These are phyloP conservation scores for Craterostigma plantagineum DNA, from an alignment of 257 asterid genomes.

Conservation along the genomic window DNA sequence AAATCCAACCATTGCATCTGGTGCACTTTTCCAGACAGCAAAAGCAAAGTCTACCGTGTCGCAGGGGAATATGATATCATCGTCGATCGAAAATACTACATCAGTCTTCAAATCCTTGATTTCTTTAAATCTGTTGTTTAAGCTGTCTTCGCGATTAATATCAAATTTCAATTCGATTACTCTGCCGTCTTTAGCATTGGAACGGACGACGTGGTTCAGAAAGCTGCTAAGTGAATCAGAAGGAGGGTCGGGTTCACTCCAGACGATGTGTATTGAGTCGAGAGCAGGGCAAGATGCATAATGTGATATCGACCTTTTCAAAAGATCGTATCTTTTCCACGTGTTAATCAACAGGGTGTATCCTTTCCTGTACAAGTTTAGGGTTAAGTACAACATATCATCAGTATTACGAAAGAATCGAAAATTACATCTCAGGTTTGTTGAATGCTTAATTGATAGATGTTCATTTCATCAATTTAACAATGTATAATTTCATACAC, in stretches of 20 bases:
- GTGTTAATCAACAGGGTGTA: constrained; percentile 70
- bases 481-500: too few species aligned
- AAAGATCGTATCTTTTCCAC: constrained; percentile 82
- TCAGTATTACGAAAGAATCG: constrained; percentile 1
- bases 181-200: constrained; percentile 27
- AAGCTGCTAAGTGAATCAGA: constrained; percentile 35
- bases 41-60: constrained; percentile 53
- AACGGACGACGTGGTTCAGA: constrained; percentile 26
- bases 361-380: constrained; percentile 41
- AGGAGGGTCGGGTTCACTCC: constrained; percentile 82
- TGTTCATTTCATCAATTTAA: not conserved
- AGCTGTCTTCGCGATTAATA: constrained; percentile 59
- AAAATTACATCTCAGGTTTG: too few species aligned
- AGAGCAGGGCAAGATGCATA: constrained; percentile 59
- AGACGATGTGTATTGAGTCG: constrained; percentile 49
- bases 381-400: constrained; percentile 5
- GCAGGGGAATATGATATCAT: constrained; percentile 69
- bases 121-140: constrained; percentile 79
- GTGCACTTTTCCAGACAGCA: constrained; percentile 62
- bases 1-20: constrained; percentile 79
- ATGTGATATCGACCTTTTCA: constrained; percentile 61
- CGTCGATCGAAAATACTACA: constrained; percentile 71
- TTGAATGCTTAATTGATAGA: too few species aligned
- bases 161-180: constrained; percentile 47
- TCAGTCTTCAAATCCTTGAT: constrained; percentile 57